phyloP scores from a whole-genome alignment of 2,329 filamentous ascomycete genomes.

The Acrocalymma vagum region DNA sequence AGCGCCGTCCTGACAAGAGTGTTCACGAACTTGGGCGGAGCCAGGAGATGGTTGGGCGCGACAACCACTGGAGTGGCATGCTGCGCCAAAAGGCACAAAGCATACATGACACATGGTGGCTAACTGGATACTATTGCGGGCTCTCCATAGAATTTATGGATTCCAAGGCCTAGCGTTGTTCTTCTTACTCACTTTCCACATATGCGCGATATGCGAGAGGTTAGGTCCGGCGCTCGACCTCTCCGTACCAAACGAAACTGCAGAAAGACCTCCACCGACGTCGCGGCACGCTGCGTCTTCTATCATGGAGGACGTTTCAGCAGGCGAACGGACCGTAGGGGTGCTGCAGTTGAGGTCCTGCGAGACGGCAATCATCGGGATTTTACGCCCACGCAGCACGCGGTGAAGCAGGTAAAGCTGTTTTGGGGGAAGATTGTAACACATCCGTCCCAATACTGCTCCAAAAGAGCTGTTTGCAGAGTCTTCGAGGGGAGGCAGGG shows the following conservation, averaged over 20 bases:
- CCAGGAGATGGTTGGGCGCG: constrained; percentile 14
- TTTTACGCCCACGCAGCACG: constrained; percentile 43
- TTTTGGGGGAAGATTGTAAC: constrained; percentile 33
- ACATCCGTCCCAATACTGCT: constrained; percentile 28
- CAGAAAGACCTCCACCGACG: constrained; percentile 13
- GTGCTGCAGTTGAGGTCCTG: constrained; percentile 33
- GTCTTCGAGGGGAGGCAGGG: constrained; percentile 16
- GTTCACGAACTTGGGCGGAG: constrained; percentile 16
- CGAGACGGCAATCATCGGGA: constrained; percentile 36
- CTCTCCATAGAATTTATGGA: constrained; percentile 22
- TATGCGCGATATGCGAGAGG: no score
- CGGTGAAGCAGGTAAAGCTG: constrained; percentile 32
- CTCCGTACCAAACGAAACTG: no score
- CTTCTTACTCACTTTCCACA: constrained; percentile 3
- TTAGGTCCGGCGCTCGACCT: no score
- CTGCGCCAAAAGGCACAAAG: constrained; percentile 31
- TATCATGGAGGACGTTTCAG: constrained; percentile 32
- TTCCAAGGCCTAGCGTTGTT: constrained; percentile 2
- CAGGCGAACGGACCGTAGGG: constrained; percentile 24
- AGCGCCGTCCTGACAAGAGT: constrained; percentile 25
- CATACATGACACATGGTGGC: constrained; percentile 35
- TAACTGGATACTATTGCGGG: constrained; percentile 21
- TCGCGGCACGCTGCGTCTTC: constrained; percentile 15
- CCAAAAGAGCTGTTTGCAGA: constrained; percentile 29
- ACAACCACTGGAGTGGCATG: constrained; percentile 19